Conservation (phyloP, 139 green algal genomes). For the Pleodorina starrii region DNA sequence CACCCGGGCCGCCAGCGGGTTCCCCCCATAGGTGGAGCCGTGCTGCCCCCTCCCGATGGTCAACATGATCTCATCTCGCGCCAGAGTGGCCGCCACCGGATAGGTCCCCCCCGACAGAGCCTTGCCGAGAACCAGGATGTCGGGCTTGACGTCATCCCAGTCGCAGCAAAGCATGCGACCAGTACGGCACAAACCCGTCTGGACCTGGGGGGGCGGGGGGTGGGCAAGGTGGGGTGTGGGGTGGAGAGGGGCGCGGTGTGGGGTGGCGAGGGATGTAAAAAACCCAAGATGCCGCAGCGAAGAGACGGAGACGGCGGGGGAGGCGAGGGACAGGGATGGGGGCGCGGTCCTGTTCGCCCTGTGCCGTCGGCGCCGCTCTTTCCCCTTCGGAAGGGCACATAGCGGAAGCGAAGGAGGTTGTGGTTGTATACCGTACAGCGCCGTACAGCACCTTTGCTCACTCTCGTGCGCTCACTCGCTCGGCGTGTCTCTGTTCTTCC, state of each 20-base stretch:
- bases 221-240: not conserved
- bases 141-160: constrained; percentile 89
- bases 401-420: too few species aligned
- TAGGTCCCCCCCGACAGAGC: constrained; percentile 80
- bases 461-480: too few species aligned
- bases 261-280: not conserved
- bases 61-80: constrained; percentile 90
- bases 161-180: constrained; percentile 91
- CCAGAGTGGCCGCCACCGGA: constrained; percentile 94
- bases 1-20: constrained; percentile 92
- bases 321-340: too few species aligned
- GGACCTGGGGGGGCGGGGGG: constrained; percentile 65
- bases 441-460: too few species aligned
- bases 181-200: constrained; percentile 86
- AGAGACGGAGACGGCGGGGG: too few species aligned
- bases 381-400: too few species aligned
- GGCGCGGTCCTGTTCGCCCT: too few species aligned
- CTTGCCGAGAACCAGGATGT: constrained; percentile 94
- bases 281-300: too few species aligned
- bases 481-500: too few species aligned
- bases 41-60: constrained; percentile 90
- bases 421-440: too few species aligned
- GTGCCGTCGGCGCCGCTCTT: too few species aligned
- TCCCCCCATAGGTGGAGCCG: constrained; percentile 94
- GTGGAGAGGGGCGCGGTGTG: not conserved